Evolutionary conservation across 1,139 yeast genomes (phyloP).

Genomic region (Saccharomycopsis crataegensis): DNA sequence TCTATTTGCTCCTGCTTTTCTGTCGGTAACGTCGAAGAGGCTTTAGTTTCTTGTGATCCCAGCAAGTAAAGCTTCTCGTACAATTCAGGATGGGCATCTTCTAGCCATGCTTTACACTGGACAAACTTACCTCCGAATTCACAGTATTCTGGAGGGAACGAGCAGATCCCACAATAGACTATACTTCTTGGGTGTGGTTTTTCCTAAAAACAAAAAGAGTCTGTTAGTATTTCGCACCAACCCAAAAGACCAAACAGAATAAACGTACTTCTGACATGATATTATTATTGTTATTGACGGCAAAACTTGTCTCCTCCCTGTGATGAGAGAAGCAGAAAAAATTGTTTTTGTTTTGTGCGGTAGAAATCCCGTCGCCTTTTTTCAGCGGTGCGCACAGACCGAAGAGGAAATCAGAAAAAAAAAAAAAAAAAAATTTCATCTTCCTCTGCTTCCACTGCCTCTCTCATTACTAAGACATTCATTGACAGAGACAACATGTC

Average conservation of each 20-base stretch:
- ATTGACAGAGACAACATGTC: too few relatives aligned
- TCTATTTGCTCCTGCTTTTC: conserved; percentile 81
- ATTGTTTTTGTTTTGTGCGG: not conserved
- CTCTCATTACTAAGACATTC: too few relatives aligned
- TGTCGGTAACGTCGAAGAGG: conserved; percentile 25
- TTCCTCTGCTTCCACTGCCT: too few relatives aligned
- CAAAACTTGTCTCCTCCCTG: not conserved
- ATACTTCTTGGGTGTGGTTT: conserved; percentile 36
- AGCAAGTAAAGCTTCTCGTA: conserved; percentile 56
- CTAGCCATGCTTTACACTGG: conserved; percentile 81
- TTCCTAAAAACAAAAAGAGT: not conserved
- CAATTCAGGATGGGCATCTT: conserved; percentile 47
- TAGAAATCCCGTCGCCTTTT: too few relatives aligned
- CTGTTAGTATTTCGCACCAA: not conserved
- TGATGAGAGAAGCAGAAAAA: not conserved
- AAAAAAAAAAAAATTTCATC: too few relatives aligned
- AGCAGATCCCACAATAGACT: conserved; percentile 75
- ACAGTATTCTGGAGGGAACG: conserved; percentile 89
- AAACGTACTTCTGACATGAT: conserved; percentile 6
- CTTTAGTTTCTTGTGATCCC: conserved; percentile 29
- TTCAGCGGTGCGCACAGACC: too few relatives aligned
- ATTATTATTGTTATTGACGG: not conserved
- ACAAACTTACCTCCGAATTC: conserved; percentile 81
- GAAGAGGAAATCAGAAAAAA: too few relatives aligned
- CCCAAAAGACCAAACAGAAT: not conserved